These are phyloP conservation scores for Onygena corvina DNA, from an alignment of 2,329 filamentous ascomycete genomes.

Conservation along the genomic window DNA sequence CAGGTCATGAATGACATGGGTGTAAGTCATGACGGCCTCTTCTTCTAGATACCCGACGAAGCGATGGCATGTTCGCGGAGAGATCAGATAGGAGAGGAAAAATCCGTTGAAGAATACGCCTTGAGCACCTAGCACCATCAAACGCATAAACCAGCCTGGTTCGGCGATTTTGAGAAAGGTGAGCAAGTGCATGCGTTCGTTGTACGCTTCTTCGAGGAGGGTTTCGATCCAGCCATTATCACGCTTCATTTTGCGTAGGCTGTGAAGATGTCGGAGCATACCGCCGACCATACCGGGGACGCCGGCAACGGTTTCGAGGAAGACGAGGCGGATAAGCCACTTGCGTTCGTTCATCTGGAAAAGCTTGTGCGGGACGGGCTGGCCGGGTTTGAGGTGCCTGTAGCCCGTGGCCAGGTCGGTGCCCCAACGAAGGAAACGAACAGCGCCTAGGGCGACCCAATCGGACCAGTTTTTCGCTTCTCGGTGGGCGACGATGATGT, in stretches of 20 bases:
- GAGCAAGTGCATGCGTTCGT: constrained; percentile 85
- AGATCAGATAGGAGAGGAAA: constrained; percentile 78
- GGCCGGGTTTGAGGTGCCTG: constrained; percentile 51
- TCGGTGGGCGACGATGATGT: constrained; percentile 64
- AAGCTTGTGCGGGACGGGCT: constrained; percentile 43
- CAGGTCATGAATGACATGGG: constrained; percentile 73
- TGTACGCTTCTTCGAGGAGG: constrained; percentile 77
- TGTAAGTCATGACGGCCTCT: constrained; percentile 93
- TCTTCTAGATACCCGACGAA: constrained; percentile 97
- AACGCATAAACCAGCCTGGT: constrained; percentile 77
- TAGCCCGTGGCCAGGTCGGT: constrained; percentile 76
- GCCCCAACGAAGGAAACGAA: constrained; percentile 62
- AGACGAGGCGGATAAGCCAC: constrained; percentile 82
- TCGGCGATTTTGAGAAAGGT: constrained; percentile 88
- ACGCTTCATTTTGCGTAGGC: constrained; percentile 24
- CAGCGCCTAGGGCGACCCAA: constrained; percentile 61
- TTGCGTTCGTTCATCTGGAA: constrained; percentile 70
- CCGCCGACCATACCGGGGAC: constrained; percentile 96
- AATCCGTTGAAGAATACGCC: constrained; percentile 94
- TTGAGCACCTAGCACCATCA: constrained; percentile 83
- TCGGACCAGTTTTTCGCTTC: constrained; percentile 62
- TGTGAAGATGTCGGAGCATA: constrained; percentile 81
- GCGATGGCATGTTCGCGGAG: constrained; percentile 76
- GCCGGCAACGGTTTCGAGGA: constrained; percentile 86
- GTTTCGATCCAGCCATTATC: constrained; percentile 88